Evolutionary conservation across 2,329 filamentous ascomycete genomes (phyloP).

Genomic region (Aspergillus cejpii): DNA sequence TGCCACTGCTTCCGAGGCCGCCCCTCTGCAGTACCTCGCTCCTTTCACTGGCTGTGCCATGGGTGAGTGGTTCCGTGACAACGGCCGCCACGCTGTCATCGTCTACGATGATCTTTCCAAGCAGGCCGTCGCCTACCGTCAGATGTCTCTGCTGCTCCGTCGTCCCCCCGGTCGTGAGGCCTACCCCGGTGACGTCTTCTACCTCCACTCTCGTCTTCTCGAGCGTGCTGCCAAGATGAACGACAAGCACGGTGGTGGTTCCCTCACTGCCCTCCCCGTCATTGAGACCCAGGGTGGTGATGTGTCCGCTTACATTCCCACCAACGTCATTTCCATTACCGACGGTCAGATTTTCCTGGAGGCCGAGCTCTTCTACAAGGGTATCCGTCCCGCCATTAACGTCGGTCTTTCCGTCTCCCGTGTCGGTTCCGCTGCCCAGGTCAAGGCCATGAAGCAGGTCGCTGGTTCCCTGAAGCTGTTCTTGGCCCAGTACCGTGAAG

Average conservation of each 20-base stretch:
- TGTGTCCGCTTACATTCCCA: conserved; percentile 99
- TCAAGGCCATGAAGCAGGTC: conserved; percentile 99
- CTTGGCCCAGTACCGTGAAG: conserved; percentile 99
- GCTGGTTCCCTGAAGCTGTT: conserved; percentile 99
- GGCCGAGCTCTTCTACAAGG: conserved; percentile 99
- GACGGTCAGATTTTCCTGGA: conserved; percentile 99
- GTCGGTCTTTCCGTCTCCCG: conserved; percentile 99
- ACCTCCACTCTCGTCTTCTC: conserved; percentile 97
- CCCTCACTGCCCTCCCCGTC: conserved; percentile 91
- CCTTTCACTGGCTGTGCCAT: conserved; percentile 74
- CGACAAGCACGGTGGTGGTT: conserved; percentile 89
- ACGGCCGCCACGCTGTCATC: conserved; percentile 80
- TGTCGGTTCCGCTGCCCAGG: conserved; percentile 98
- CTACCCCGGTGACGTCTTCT: conserved; percentile 98
- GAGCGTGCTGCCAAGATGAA: conserved; percentile 99
- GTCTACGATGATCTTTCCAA: conserved; percentile 95
- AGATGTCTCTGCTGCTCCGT: conserved; percentile 97
- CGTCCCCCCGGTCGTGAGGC: conserved; percentile 98
- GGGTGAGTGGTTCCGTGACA: conserved; percentile 72
- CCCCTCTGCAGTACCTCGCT: conserved; percentile 87
- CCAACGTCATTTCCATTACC: conserved; percentile 99
- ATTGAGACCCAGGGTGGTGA: conserved; percentile 99
- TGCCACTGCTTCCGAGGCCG: conserved; percentile 94
- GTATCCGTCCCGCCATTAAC: conserved; percentile 99
- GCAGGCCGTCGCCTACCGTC: conserved; percentile 96